Evolutionary conservation across 306 rosid genomes (phyloP).

Genomic region (Senna siamea): DNA sequence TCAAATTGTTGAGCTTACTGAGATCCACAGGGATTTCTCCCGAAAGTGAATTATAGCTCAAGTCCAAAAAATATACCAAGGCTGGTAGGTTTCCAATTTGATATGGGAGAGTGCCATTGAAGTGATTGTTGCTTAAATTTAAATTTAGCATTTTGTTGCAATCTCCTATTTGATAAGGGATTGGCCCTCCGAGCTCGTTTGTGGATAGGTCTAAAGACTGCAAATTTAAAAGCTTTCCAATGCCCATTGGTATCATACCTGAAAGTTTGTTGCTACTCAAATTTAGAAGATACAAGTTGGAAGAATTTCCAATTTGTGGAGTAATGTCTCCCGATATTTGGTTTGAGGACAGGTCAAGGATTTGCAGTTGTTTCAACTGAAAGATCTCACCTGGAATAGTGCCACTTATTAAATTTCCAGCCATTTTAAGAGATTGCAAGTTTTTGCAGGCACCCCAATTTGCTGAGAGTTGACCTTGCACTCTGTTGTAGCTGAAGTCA

Average conservation of each 20-base stretch:
- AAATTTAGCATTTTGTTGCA: conserved; percentile 24
- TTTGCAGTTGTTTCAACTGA: conserved; percentile 17
- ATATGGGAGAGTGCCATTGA: conserved; percentile 39
- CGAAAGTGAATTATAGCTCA: conserved; percentile 11
- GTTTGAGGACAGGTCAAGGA: conserved; percentile 40
- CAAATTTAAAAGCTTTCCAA: conserved; percentile 41
- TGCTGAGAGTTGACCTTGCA: conserved; percentile 31
- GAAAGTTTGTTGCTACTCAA: conserved; percentile 37
- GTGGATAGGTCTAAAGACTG: conserved; percentile 40
- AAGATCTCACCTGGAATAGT: conserved; percentile 31
- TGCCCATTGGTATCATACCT: conserved; percentile 23
- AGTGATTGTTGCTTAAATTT: conserved; percentile 15
- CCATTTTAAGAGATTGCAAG: conserved; percentile 25
- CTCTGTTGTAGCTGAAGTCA: background rate
- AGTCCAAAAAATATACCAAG: conserved; percentile 27
- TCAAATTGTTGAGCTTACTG: conserved; percentile 37
- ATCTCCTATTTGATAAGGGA: conserved; percentile 40
- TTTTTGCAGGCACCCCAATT: conserved; percentile 42
- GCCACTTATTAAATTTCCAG: conserved; percentile 32
- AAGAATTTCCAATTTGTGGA: background rate
- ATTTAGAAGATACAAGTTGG: background rate
- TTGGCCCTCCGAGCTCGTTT: conserved; percentile 42
- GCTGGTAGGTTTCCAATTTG: conserved; percentile 37
- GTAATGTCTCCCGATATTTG: conserved; percentile 44
- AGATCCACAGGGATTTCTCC: conserved; percentile 31